Conservation (phyloP, 176 grass and related monocot genomes). For the Musa troglodytarum region DNA sequence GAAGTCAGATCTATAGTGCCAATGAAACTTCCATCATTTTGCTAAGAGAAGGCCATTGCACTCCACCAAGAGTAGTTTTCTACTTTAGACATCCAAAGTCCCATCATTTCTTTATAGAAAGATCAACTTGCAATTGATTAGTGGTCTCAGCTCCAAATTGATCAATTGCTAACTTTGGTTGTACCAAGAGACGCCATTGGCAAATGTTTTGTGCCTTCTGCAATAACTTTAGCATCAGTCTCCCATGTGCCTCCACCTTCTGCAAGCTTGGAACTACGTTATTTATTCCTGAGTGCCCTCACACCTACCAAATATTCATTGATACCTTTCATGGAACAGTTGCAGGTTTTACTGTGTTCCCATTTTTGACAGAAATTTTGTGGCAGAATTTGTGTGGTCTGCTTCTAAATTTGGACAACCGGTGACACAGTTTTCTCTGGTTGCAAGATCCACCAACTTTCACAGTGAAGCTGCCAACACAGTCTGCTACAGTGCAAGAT, state of each 20-base stretch:
- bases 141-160: not conserved
- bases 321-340: not conserved
- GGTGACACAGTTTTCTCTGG: too few relatives aligned
- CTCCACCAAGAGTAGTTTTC: not conserved
- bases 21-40: not conserved
- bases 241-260: not conserved
- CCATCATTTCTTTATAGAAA: not conserved
- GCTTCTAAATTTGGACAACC: too few relatives aligned
- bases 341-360: not conserved
- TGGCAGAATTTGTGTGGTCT: not conserved
- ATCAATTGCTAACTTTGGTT: not conserved
- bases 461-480: too few relatives aligned
- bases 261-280: not conserved
- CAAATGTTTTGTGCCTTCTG: not conserved
- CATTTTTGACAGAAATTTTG: not conserved
- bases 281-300: not conserved
- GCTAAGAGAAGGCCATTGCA: too few relatives aligned
- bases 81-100: not conserved
- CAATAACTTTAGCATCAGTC: not conserved
- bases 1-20: not conserved
- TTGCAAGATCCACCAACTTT: too few relatives aligned
- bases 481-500: too few relatives aligned
- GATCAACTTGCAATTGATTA: not conserved
- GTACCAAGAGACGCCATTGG: not conserved
- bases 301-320: not conserved